Conservation (phyloP, 2,329 filamentous ascomycete species). For the Kalaharituber pfeilii region DNA sequence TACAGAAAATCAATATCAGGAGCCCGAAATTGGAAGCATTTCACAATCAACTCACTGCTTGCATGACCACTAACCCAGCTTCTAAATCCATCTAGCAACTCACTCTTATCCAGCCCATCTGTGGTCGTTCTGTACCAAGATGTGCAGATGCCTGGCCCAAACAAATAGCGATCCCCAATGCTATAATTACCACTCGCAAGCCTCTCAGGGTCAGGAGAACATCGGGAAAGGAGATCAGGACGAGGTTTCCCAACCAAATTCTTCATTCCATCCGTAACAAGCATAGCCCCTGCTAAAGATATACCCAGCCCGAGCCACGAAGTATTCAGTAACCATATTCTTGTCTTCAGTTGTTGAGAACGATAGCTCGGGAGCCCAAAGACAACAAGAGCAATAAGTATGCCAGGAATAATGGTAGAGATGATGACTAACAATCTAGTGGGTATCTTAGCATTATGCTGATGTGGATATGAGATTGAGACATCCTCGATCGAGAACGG, state of each 20-base stretch:
- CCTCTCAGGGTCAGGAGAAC: not conserved
- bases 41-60: not conserved
- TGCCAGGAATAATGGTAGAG: not conserved
- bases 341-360: not conserved
- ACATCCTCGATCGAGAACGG: not conserved
- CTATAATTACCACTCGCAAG: not conserved
- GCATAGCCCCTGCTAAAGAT: not conserved
- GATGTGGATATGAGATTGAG: not conserved
- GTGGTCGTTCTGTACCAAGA: not conserved
- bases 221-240: not conserved
- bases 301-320: not conserved
- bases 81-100: not conserved
- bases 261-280: not conserved
- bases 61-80: not conserved
- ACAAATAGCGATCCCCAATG: not conserved
- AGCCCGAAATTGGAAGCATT: not conserved
- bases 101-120: not conserved
- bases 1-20: not conserved
- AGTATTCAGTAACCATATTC: not conserved
- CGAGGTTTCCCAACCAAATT: conserved; percentile 1
- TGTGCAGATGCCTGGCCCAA: not conserved
- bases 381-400: not conserved
- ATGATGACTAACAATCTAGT: not conserved
- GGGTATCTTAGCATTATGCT: not conserved
- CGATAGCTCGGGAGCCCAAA: not conserved